Evolutionary conservation across 73 alveolate genomes (phyloP), one percentile per base, ranked within the genome.

Genomic region (Diophrys sp.): DNA sequence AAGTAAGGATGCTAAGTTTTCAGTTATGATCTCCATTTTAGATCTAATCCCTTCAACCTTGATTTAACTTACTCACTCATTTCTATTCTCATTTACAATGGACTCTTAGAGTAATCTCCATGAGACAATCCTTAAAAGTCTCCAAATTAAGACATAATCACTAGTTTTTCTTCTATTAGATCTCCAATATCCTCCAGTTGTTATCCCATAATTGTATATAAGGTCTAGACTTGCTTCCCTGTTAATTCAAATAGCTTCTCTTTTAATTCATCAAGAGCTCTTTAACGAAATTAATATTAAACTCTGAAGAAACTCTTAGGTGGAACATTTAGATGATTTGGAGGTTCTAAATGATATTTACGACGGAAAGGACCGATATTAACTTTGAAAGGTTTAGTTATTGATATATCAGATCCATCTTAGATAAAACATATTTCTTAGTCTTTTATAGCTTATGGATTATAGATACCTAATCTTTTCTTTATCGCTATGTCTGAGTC

Each of bases 21-120:
- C 24, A 33, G 8, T 27, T 73, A 34, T 29, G 23, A 32, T 75
- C 75, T 34, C 87, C 87, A 78, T 32, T 78, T 67, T 44, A 33
- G 27, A 24, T 78, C 30, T 24, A 56, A 23, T 24, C 27, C 44
- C 25, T 1, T 23, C 5, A 31, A 33, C 23, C 77, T 33, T 34
- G 67, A 23, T 33, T 78, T 78, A 2, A 33, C 33, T 1, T 24
- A 54, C 31, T 78, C 53, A 26, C 80, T 44, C 31, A 66, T 27
- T 14, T 78, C 87, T 11, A 78, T 71, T 14, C 87, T 44, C 18
- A 11, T 44, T 18, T 44, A 5, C 5, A 44, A 5, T 11, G 62
- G 62, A 44, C 62, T 44, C 62, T 44, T 44, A 44, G 5, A 44
- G n/a, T 11, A 44, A 44, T 44, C 62, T 11, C 62, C 62, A 44